A percentile compares a stretch with the other conserved stretches of the same genome.
These are phyloP conservation scores for Russula griseocarnosa DNA, from an alignment of 768 basidiomycete genomes.

Conservation along the genomic window DNA sequence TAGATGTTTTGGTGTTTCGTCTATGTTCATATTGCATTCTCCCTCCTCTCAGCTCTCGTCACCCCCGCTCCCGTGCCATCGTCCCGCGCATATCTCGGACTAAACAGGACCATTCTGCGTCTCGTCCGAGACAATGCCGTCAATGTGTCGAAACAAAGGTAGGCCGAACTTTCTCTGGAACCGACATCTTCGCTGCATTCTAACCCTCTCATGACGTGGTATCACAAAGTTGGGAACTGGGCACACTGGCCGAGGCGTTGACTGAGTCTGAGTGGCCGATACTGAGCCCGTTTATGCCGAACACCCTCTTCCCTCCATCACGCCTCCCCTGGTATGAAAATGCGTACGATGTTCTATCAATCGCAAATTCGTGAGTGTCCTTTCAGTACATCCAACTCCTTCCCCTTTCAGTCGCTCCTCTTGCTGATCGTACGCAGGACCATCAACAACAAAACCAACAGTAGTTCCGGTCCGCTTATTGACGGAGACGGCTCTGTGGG, in stretches of 20 bases:
- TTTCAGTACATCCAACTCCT: not conserved
- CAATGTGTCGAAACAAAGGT: slow-evolving; percentile 30
- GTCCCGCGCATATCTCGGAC: not conserved
- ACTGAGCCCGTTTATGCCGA: slow-evolving; percentile 47
- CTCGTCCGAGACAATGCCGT: slow-evolving; percentile 32
- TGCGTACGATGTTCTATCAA: slow-evolving; percentile 42
- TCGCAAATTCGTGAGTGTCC: slow-evolving; percentile 39
- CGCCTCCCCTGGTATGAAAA: slow-evolving; percentile 33
- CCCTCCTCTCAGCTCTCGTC: not conserved
- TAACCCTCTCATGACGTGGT: not conserved
- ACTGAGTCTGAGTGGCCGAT: slow-evolving; percentile 49
- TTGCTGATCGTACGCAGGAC: slow-evolving; percentile 33
- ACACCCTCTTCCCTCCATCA: slow-evolving; percentile 42
- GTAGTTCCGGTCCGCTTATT: slow-evolving; percentile 40
- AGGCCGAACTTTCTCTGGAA: not conserved
- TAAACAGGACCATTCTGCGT: slow-evolving; percentile 5
- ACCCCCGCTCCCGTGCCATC: not conserved
- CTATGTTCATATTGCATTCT: not conserved
- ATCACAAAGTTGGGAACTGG: slow-evolving; percentile 54
- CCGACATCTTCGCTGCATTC: not conserved
- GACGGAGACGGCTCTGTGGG: slow-evolving; percentile 50
- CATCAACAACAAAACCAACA: slow-evolving; percentile 38
- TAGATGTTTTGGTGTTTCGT: slow-evolving; percentile 9
- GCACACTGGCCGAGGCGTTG: slow-evolving; percentile 54
- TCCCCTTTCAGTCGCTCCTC: not conserved